Percentiles rank a stretch among this genome's conserved stretches.
Evolutionary conservation across 2,329 filamentous ascomycete genomes (phyloP).

Genomic region (Aureobasidium sp.): DNA sequence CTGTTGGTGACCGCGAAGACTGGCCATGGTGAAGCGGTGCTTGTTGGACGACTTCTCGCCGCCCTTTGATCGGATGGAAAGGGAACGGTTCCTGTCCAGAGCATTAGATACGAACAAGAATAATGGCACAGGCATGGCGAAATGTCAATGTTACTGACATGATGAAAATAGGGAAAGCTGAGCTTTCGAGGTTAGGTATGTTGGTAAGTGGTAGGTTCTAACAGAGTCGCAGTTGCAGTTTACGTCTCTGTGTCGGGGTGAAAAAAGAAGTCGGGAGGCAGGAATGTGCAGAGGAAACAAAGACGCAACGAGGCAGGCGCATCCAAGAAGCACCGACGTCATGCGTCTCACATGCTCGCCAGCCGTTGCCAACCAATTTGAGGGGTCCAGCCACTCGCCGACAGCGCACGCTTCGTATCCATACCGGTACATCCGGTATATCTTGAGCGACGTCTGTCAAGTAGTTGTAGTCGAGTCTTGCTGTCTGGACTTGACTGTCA

Average conservation of each 20-base stretch:
- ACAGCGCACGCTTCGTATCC: slow-evolving; percentile 16
- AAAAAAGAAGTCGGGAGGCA: not conserved
- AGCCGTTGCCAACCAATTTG: not conserved
- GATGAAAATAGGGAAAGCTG: not conserved
- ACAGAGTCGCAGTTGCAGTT: not conserved
- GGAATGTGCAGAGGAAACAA: slow-evolving; percentile 3
- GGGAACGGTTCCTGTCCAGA: slow-evolving; percentile 42
- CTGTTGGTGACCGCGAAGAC: slow-evolving; percentile 74
- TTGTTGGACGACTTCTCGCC: slow-evolving; percentile 37
- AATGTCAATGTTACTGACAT: not conserved
- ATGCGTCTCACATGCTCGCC: slow-evolving; percentile 7
- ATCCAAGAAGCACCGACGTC: not conserved
- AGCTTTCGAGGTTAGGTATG: not conserved
- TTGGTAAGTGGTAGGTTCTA: not conserved
- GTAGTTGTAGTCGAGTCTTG: not conserved
- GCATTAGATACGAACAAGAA: not conserved
- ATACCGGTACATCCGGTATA: slow-evolving; percentile 20
- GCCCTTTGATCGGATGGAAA: slow-evolving; percentile 63
- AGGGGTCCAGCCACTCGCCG: not conserved
- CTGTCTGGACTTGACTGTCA: not conserved
- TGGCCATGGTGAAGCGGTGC: slow-evolving; percentile 75
- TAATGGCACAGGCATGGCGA: not conserved
- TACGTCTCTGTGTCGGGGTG: not conserved
- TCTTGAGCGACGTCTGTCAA: not conserved
- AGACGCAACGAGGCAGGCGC: not conserved